Percentiles rank a stretch among this genome's conserved stretches.
These are phyloP conservation scores for Fonsecaea multimorphosa DNA, from an alignment of 2,329 filamentous ascomycete species.

Conservation along the genomic window DNA sequence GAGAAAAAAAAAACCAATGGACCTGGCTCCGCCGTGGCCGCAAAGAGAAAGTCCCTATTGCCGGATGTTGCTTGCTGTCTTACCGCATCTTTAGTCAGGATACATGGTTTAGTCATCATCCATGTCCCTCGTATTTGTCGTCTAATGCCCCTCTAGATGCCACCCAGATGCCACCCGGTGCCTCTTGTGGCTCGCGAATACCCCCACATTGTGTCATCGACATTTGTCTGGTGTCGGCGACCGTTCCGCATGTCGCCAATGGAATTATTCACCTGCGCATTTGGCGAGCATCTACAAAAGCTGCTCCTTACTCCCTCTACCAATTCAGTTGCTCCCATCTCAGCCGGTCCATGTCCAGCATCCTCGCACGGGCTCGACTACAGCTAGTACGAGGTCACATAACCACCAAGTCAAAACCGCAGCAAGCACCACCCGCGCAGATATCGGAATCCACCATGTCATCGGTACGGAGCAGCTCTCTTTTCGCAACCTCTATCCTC, in stretches of 20 bases:
- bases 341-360: slow-evolving; percentile 24
- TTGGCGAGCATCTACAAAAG: slow-evolving; percentile 14
- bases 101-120: slow-evolving; percentile 20
- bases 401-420: slow-evolving; percentile 3
- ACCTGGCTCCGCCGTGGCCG: not conserved
- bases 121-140: no score
- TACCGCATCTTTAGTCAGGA: slow-evolving; percentile 33
- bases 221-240: not conserved
- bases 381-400: slow-evolving; percentile 25
- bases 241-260: not conserved
- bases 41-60: slow-evolving; percentile 10
- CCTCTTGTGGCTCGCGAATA: not conserved
- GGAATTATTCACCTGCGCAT: not conserved
- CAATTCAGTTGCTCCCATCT: slow-evolving; percentile 15
- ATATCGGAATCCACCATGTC: slow-evolving; percentile 24
- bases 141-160: slow-evolving; percentile 1
- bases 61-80: slow-evolving; percentile 4
- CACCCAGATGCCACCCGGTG: no score
- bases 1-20: not conserved
- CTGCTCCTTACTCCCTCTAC: not conserved
- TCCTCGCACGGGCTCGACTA: slow-evolving; percentile 21
- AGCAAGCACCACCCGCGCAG: not conserved
- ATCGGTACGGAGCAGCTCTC: slow-evolving; percentile 32
- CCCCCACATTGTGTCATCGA: slow-evolving; percentile 8
- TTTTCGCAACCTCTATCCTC: slow-evolving; percentile 28